These are phyloP conservation scores for Rhizopogon roseolus DNA, from an alignment of 768 basidiomycete genomes.

Conservation along the genomic window DNA sequence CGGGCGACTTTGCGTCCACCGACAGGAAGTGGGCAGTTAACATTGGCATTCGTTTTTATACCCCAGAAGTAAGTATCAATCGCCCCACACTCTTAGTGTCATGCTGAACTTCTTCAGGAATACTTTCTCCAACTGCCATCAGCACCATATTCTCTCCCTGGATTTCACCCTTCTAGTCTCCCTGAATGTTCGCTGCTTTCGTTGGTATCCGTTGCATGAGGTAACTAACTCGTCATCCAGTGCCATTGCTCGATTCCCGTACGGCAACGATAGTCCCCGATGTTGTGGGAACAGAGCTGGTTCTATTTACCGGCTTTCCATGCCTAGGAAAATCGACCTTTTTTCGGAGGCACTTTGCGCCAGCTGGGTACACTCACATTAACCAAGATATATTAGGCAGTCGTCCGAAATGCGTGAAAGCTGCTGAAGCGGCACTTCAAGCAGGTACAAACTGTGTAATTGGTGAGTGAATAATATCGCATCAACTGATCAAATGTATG, in stretches of 20 bases:
- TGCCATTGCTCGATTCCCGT: conserved; percentile 28
- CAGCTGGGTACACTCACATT: conserved; percentile 70
- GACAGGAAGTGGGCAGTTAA: conserved; percentile 88
- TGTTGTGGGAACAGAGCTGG: conserved; percentile 35
- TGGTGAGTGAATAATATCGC: conserved; percentile 40
- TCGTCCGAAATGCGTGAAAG: conserved; percentile 70
- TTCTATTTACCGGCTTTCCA: conserved; percentile 60
- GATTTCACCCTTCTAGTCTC: conserved; percentile 59
- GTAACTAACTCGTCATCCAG: conserved; percentile 24
- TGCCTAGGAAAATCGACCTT: conserved; percentile 81
- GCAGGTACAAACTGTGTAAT: conserved; percentile 69
- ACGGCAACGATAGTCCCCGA: conserved; percentile 12
- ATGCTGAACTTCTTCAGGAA: conserved; percentile 48
- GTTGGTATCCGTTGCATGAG: not conserved
- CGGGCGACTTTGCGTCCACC: conserved; percentile 70
- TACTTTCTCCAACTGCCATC: conserved; percentile 60
- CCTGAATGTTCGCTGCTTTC: conserved; percentile 19
- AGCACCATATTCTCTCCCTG: conserved; percentile 47
- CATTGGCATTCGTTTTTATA: conserved; percentile 65
- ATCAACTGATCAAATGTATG: conserved; percentile 2
- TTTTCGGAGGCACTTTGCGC: conserved; percentile 62
- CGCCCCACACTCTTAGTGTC: not conserved
- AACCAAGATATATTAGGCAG: conserved; percentile 82
- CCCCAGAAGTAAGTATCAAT: conserved; percentile 64
- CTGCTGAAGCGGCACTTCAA: conserved; percentile 48